A percentile compares a stretch with the other conserved stretches of the same genome.
Conservation (phyloP, 2,329 filamentous ascomycete genomes). For the Lasiodiplodia gonubiensis region DNA sequence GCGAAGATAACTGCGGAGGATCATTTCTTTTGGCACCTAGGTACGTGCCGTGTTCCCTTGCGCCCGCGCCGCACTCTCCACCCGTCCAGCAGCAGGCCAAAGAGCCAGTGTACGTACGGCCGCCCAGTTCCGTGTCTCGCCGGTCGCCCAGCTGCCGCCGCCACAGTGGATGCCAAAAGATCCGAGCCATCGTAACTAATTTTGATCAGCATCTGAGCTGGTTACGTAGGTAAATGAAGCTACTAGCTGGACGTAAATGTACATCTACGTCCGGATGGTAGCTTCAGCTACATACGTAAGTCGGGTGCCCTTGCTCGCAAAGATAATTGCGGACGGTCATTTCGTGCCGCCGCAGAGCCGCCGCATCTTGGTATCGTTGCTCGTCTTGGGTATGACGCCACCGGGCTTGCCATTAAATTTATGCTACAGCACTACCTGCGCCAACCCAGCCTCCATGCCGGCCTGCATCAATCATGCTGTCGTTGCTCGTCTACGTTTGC, state of each 20-base stretch:
- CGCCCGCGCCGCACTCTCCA: not conserved
- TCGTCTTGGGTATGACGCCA: constrained; percentile 19
- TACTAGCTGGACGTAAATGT: too few relatives aligned
- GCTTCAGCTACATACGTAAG: too few relatives aligned
- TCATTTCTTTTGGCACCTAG: too few relatives aligned
- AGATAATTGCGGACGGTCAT: not conserved
- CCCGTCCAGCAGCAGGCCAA: not conserved
- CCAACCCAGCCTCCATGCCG: constrained; percentile 9
- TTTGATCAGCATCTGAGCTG: too few relatives aligned
- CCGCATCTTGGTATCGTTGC: constrained; percentile 7
- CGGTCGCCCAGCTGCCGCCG: constrained; percentile 2
- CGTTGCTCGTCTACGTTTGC: constrained; percentile 41
- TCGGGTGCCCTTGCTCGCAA: too few relatives aligned
- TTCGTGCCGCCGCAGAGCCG: constrained; percentile 4
- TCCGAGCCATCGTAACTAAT: too few relatives aligned
- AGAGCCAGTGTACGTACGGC: not conserved
- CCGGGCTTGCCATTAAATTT: constrained; percentile 24
- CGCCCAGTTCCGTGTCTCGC: not conserved
- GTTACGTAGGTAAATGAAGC: too few relatives aligned
- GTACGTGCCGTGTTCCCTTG: not conserved
- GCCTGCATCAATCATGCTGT: constrained; percentile 5
- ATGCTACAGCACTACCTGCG: constrained; percentile 25
- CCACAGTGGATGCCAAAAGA: too few relatives aligned
- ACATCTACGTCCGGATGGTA: too few relatives aligned
- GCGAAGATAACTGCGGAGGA: too few relatives aligned